A percentile compares a stretch with the other conserved stretches of the same genome.
Evolutionary conservation across 371 early-diverging fungal genomes (phyloP).

Genomic region (Rozella allomycis): DNA sequence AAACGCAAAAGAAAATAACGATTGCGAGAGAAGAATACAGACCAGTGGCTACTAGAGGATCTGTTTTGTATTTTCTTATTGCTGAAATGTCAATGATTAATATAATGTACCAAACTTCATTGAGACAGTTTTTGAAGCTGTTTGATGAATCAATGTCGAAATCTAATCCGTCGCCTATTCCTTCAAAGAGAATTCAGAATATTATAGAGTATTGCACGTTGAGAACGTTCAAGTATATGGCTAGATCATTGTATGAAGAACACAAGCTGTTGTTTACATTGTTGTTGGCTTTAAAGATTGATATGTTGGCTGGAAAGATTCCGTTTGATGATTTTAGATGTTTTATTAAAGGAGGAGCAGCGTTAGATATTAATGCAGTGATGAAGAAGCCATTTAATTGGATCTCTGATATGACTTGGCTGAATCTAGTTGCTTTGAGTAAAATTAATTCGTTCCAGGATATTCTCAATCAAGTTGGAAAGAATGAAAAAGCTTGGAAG

Average conservation of each 20-base stretch:
- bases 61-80: conserved; percentile 35
- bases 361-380: conserved; percentile 32
- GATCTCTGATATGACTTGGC: conserved; percentile 39
- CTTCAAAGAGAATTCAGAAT: conserved; percentile 33
- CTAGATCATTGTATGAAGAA: conserved; percentile 30
- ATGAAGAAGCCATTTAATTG: conserved; percentile 37
- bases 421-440: conserved; percentile 30
- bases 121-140: conserved; percentile 33
- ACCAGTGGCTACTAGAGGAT: conserved; percentile 30
- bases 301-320: conserved; percentile 19
- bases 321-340: conserved; percentile 33
- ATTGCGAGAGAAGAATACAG: conserved; percentile 36
- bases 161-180: conserved; percentile 27
- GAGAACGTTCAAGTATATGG: conserved; percentile 25
- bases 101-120: conserved; percentile 34
- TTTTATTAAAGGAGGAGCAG: conserved; percentile 33
- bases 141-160: conserved; percentile 39
- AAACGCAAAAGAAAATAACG: conserved; percentile 36
- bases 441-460: conserved; percentile 33
- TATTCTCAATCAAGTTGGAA: conserved; percentile 29
- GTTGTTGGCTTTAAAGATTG: conserved; percentile 30
- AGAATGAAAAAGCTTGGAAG: conserved; percentile 37
- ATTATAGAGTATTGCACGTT: conserved; percentile 39
- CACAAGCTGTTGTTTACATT: conserved; percentile 36
- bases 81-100: conserved; percentile 38